These are phyloP conservation scores for Arachis stenosperma DNA, from an alignment of 306 rosid genomes.

Conservation along the genomic window DNA sequence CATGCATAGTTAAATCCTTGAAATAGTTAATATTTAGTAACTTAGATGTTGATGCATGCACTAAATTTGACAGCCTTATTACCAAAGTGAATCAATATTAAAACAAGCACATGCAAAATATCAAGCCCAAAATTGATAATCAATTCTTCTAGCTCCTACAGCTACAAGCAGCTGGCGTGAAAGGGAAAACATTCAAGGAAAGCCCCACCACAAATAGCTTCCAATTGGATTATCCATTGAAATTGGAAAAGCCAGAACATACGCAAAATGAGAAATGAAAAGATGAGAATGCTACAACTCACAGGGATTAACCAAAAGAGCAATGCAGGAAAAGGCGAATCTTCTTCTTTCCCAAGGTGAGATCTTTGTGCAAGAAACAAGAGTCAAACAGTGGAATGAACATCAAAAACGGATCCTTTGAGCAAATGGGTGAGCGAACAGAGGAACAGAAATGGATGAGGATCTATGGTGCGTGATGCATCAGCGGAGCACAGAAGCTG, in stretches of 20 bases:
- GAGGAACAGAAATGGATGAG: neutral
- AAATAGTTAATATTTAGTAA: neutral
- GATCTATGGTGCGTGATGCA: slow-evolving; percentile 38
- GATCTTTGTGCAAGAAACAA: slow-evolving; percentile 11
- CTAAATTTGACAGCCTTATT: slow-evolving; percentile 27
- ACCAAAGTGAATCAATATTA: neutral
- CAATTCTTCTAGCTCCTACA: slow-evolving; percentile 15
- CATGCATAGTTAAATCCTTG: slow-evolving; percentile 6
- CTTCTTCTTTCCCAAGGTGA: neutral
- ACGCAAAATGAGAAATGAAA: slow-evolving; percentile 1
- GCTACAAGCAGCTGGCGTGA: slow-evolving; percentile 17
- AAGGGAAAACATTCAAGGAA: slow-evolving; percentile 14
- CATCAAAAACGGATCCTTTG: slow-evolving; percentile 1
- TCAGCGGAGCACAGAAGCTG: slow-evolving; percentile 18
- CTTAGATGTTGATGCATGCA: slow-evolving; percentile 6
- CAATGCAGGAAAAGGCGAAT: slow-evolving; percentile 37
- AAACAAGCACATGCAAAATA: slow-evolving; percentile 18
- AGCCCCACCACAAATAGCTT: slow-evolving; percentile 21
- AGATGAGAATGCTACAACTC: slow-evolving; percentile 28
- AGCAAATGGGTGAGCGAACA: slow-evolving; percentile 22
- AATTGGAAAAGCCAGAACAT: slow-evolving; percentile 9
- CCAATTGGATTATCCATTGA: slow-evolving; percentile 24
- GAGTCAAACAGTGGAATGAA: neutral
- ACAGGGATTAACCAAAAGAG: slow-evolving; percentile 31
- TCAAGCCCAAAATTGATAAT: slow-evolving; percentile 17